These are phyloP conservation scores for Narthecium ossifragum DNA, from an alignment of 106 monocot genomes.

Conservation along the genomic window DNA sequence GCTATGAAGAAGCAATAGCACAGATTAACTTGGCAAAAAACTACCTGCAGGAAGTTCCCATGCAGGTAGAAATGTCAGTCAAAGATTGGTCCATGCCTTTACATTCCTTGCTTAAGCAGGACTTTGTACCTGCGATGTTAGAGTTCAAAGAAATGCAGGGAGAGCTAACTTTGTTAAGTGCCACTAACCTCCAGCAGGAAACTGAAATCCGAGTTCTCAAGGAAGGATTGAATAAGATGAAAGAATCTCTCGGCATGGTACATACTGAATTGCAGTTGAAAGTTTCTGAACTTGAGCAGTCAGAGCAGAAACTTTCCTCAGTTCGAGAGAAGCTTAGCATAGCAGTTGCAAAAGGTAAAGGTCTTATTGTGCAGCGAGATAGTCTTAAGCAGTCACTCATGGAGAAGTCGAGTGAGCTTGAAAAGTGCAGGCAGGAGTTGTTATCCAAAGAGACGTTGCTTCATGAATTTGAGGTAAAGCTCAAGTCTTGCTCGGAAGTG, in stretches of 20 bases:
- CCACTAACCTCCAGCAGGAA: constrained; percentile 37
- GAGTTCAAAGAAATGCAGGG: constrained; percentile 39
- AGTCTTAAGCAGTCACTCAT: constrained; percentile 72
- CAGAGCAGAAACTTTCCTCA: constrained; percentile 82
- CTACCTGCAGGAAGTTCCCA: constrained; percentile 32
- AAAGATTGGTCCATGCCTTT: constrained; percentile 43
- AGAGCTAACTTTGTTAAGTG: constrained; percentile 32
- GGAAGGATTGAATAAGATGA: constrained; percentile 36
- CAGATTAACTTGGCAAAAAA: constrained; percentile 55
- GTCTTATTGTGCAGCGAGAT: constrained; percentile 84
- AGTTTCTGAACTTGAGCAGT: constrained; percentile 67
- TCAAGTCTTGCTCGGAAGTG: constrained; percentile 72
- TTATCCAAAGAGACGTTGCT: constrained; percentile 53
- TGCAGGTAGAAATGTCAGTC: constrained; percentile 22
- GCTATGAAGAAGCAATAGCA: constrained; percentile 37
- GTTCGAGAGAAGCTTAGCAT: constrained; percentile 89
- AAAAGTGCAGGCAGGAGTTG: constrained; percentile 60
- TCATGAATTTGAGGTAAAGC: constrained; percentile 62
- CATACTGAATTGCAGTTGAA: constrained; percentile 46
- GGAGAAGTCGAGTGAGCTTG: constrained; percentile 72
- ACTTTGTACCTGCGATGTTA: constrained; percentile 45
- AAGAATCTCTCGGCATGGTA: constrained; percentile 47
- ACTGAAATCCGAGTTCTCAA: constrained; percentile 55
- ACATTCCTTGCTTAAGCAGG: constrained; percentile 38
- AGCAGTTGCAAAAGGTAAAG: constrained; percentile 98